Base-by-base conservation (phyloP, 768 basidiomycete species). In the Kwoniella europaea region DNA sequence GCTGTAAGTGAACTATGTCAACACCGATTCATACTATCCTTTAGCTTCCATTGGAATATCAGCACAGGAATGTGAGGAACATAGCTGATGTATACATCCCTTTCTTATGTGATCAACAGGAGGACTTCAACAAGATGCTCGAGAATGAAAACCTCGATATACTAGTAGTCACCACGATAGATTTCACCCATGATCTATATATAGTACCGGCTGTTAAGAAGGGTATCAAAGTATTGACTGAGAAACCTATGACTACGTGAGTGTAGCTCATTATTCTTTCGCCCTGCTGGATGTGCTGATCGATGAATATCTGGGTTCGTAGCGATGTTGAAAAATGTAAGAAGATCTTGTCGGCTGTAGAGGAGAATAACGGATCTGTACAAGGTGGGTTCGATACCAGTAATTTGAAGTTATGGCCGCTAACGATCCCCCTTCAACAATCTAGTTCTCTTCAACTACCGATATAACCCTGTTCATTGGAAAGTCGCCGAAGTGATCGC, bases 211-310 rank as follows among this genome's bases (percentile, higher is more conserved):
- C 81, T 10, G 46, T 82, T 16, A 71, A 79, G 64, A 61, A 60
- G 22, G 79, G 81, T 20, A 78, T 82, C 76, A 72, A 72, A 62
- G 87, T 87, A 7, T 73, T 88, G 64, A 87, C 87, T n/a, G 87
- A 88, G 76, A 88, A 88, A 75, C 87, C 87, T 0, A 87, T 88
- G 86, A 87, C 87, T 1, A 88, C 87, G 77, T 79, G 70, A 76
- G 77, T 70, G n/a, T n/a, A n/a, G n/a, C n/a, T n/a, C n/a, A n/a
- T n/a, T n/a, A n/a, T n/a, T n/a, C n/a, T n/a, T n/a, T n/a, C n/a
- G n/a, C n/a, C n/a, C n/a, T n/a, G n/a, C n/a, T n/a, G n/a, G n/a
- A n/a, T n/a, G n/a, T n/a, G n/a, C n/a, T n/a, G n/a, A n/a, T n/a
- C n/a, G n/a, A n/a, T n/a, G n/a, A n/a, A n/a, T n/a, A n/a, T n/a